Percentiles rank a stretch among this genome's conserved stretches.
phyloP scores from a whole-genome alignment of 768 basidiomycete genomes.

The Rubroboletus pulcherrimus region DNA sequence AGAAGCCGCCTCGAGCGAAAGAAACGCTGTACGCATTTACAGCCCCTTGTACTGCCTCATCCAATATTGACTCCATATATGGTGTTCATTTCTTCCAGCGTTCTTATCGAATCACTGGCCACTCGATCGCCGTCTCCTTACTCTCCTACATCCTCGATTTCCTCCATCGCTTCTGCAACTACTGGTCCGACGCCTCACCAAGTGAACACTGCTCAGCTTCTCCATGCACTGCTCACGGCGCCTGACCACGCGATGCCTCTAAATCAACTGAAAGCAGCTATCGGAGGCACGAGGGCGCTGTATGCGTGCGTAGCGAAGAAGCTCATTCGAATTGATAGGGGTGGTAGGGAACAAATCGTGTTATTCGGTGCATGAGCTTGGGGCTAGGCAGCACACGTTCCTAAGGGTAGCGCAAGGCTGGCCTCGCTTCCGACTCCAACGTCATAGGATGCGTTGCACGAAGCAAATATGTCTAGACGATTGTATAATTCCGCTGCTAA shows the following conservation, averaged over 20 bases:
- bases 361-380: slow-evolving; percentile 51
- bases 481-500: not conserved
- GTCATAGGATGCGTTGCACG: not conserved
- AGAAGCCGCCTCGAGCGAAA: slow-evolving; percentile 48
- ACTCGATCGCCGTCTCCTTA: slow-evolving; percentile 45
- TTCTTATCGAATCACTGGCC: slow-evolving; percentile 56
- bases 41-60: not conserved
- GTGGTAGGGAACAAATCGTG: slow-evolving; percentile 71
- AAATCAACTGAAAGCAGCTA: slow-evolving; percentile 55
- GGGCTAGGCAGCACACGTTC: not conserved
- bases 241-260: slow-evolving; percentile 57
- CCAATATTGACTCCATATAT: not conserved
- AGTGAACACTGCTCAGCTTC: slow-evolving; percentile 64
- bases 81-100: slow-evolving; percentile 33
- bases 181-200: slow-evolving; percentile 60
- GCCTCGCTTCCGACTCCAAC: not conserved
- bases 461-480: not conserved
- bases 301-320: slow-evolving; percentile 82
- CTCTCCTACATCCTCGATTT: slow-evolving; percentile 58
- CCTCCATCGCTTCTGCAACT: slow-evolving; percentile 38
- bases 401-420: not conserved
- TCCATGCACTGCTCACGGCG: slow-evolving; percentile 54
- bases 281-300: slow-evolving; percentile 59
- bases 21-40: slow-evolving; percentile 55
- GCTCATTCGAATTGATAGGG: slow-evolving; percentile 71